These are phyloP conservation scores for Magnolia kwangsiensis DNA, from an alignment of 164 flowering plant genomes.

Conservation along the genomic window DNA sequence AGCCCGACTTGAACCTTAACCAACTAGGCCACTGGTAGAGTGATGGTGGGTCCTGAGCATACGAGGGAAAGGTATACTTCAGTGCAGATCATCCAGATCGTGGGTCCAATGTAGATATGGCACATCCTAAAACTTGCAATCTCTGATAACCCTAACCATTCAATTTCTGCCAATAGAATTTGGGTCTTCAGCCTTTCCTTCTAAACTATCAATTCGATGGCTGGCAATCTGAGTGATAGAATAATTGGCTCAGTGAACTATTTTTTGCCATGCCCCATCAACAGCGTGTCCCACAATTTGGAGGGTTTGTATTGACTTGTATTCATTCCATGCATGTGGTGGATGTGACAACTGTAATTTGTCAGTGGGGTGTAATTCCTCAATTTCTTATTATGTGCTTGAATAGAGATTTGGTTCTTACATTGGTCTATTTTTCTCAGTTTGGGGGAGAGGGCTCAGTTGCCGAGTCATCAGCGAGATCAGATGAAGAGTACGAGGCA, in stretches of 20 bases:
- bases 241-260: background rate
- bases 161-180: too few species aligned
- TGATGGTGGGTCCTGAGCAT: too few species aligned
- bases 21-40: too few species aligned
- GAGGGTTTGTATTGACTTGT: background rate
- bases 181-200: too few species aligned
- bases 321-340: background rate
- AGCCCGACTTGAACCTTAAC: too few species aligned
- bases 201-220: background rate
- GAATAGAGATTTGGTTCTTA: background rate
- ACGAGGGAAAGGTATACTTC: too few species aligned
- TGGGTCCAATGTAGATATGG: too few species aligned
- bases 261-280: background rate
- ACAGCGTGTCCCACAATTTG: background rate
- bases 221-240: background rate
- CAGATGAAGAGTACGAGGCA: slow-evolving; percentile 58
- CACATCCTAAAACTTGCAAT: too few species aligned
- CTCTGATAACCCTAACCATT: too few species aligned
- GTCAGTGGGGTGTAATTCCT: background rate
- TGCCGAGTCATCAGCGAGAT: slow-evolving; percentile 51
- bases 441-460: slow-evolving; percentile 58
- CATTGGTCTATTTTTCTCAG: slow-evolving; percentile 16
- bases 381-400: background rate
- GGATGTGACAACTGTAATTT: background rate
- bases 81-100: too few species aligned